These are phyloP conservation scores for Diaporthe sp. DNA, from an alignment of 2,329 filamentous ascomycete species.

Conservation along the genomic window DNA sequence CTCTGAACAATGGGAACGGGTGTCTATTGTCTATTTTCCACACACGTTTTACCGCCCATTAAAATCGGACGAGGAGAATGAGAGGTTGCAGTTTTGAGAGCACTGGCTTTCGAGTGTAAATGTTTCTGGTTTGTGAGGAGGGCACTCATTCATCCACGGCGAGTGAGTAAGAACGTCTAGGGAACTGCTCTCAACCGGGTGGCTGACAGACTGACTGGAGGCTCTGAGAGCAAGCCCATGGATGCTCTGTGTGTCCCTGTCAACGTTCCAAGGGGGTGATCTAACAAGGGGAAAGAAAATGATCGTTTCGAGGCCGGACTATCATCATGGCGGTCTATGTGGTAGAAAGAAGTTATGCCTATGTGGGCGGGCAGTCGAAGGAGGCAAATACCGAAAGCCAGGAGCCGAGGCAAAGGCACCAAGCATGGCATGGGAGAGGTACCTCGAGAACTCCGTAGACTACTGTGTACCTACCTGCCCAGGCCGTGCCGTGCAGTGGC, in stretches of 20 bases:
- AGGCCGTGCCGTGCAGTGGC: background rate
- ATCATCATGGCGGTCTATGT: background rate
- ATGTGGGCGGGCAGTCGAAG: background rate
- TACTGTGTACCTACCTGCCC: background rate
- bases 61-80: background rate
- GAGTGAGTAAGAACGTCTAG: background rate
- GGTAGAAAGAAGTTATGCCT: background rate
- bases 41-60: background rate
- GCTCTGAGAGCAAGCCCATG: slow-evolving; percentile 5
- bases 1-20: background rate
- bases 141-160: background rate
- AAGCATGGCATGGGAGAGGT: background rate
- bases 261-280: background rate
- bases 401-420: slow-evolving; percentile 17
- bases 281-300: background rate
- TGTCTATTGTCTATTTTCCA: background rate
- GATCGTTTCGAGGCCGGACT: background rate
- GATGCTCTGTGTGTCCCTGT: background rate
- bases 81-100: background rate
- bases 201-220: background rate
- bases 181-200: background rate
- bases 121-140: background rate
- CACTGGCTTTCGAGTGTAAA: background rate
- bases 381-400: slow-evolving; percentile 25
- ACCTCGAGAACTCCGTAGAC: background rate